These are phyloP conservation scores for Clathrospora elynae DNA, from an alignment of 2,329 filamentous ascomycete genomes.

Conservation along the genomic window DNA sequence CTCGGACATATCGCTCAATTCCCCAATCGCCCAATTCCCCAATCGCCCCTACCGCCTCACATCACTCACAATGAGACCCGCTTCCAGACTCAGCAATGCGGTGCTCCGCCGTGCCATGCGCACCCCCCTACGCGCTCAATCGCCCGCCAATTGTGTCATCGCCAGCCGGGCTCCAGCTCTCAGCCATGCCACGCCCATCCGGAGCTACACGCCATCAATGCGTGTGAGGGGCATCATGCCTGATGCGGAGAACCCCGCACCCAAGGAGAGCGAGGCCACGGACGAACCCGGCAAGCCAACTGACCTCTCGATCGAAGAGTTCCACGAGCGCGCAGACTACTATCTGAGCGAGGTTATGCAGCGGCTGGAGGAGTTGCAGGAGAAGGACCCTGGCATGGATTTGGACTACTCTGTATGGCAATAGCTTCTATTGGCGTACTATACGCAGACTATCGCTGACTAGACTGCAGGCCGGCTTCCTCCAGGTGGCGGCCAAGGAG, in stretches of 20 bases:
- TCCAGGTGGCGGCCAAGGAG: slow-evolving; percentile 74
- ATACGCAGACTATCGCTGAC: slow-evolving; percentile 11
- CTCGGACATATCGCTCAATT: too few relatives aligned
- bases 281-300: slow-evolving; percentile 59
- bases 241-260: slow-evolving; percentile 49
- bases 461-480: slow-evolving; percentile 74
- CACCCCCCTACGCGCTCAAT: slow-evolving; percentile 26
- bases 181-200: slow-evolving; percentile 14
- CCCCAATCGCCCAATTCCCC: not conserved
- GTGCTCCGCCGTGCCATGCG: slow-evolving; percentile 32
- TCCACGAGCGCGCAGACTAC: slow-evolving; percentile 76
- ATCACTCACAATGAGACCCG: slow-evolving; percentile 28
- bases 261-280: slow-evolving; percentile 43
- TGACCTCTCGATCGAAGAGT: slow-evolving; percentile 71
- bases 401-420: slow-evolving; percentile 79
- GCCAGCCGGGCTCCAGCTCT: slow-evolving; percentile 21
- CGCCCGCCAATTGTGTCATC: slow-evolving; percentile 35
- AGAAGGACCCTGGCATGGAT: slow-evolving; percentile 76
- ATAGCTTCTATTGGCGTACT: not conserved
- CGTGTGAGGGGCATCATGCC: slow-evolving; percentile 51
- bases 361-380: slow-evolving; percentile 74
- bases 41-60: not conserved
- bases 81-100: slow-evolving; percentile 26
- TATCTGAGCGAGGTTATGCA: slow-evolving; percentile 68
- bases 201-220: slow-evolving; percentile 36